Evolutionary conservation across 2,329 filamentous ascomycete species (phyloP).

Genomic region (Botrytis byssoidea): DNA sequence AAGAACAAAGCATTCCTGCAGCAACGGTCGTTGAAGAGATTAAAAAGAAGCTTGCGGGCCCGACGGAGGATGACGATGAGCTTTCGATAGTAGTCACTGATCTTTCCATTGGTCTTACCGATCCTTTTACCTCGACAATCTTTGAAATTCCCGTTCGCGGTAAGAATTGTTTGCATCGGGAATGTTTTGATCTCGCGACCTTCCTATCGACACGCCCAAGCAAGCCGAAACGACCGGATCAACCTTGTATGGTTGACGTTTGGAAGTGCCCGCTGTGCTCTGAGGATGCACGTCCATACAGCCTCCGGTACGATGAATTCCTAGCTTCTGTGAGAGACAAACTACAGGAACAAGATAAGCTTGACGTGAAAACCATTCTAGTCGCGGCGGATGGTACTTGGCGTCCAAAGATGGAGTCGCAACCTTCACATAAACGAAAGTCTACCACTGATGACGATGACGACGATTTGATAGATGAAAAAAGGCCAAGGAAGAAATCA

Average conservation of each 20-base stretch:
- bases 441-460: conserved; percentile 12
- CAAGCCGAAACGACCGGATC: conserved; percentile 46
- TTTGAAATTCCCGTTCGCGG: conserved; percentile 73
- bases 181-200: conserved; percentile 86
- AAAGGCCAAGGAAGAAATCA: conserved; percentile 13
- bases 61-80: conserved; percentile 51
- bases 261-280: conserved; percentile 89
- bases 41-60: conserved; percentile 47
- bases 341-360: conserved; percentile 49
- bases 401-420: conserved; percentile 49
- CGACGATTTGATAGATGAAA: conserved; percentile 21
- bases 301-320: conserved; percentile 72
- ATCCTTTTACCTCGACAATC: conserved; percentile 64
- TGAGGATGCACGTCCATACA: conserved; percentile 71
- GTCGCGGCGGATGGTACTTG: conserved; percentile 65
- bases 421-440: conserved; percentile 20
- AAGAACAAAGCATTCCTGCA: conserved; percentile 43
- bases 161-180: conserved; percentile 67
- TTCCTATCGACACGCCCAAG: conserved; percentile 67
- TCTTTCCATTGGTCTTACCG: conserved; percentile 61
- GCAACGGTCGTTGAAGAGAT: conserved; percentile 58
- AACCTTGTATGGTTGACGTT: conserved; percentile 61
- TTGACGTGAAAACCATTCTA: conserved; percentile 58
- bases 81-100: conserved; percentile 57
- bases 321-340: conserved; percentile 59